Percentiles rank a stretch among this genome's conserved stretches.
Evolutionary conservation across 768 basidiomycete genomes (phyloP).

Genomic region (Collybiopsis luxurians): DNA sequence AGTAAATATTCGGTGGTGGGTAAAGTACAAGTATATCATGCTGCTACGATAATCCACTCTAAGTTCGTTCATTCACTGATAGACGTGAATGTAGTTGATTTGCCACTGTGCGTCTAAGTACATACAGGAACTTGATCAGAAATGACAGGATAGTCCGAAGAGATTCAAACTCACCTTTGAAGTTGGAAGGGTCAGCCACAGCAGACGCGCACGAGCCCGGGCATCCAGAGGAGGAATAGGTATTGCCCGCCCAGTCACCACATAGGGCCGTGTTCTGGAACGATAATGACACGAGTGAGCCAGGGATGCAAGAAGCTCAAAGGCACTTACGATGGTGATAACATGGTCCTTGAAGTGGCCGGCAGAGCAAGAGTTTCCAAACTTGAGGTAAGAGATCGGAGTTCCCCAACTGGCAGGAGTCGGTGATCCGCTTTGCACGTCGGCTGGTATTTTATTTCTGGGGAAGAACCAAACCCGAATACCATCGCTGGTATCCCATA

Average conservation of each 20-base stretch:
- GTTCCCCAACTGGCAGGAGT: slow-evolving; percentile 29
- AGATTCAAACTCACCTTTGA: neutral
- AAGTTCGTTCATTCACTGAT: neutral
- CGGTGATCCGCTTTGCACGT: slow-evolving; percentile 26
- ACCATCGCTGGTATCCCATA: slow-evolving; percentile 29
- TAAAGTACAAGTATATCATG: too few species aligned
- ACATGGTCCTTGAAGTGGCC: slow-evolving; percentile 30
- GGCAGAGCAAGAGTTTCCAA: slow-evolving; percentile 29
- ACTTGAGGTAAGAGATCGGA: slow-evolving; percentile 32
- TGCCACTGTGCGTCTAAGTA: neutral
- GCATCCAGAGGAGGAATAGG: neutral
- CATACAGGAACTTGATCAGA: too few species aligned
- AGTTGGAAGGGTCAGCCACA: neutral
- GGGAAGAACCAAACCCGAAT: slow-evolving; percentile 35
- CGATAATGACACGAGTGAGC: too few species aligned
- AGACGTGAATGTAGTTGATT: neutral
- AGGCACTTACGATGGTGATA: slow-evolving; percentile 20
- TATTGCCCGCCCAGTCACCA: slow-evolving; percentile 46
- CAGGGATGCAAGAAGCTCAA: too few species aligned
- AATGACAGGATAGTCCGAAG: neutral
- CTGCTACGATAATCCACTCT: too few species aligned
- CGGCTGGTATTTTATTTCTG: slow-evolving; percentile 27
- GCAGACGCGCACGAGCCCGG: neutral
- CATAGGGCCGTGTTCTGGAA: slow-evolving; percentile 44
- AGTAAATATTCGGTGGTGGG: too few species aligned